These are phyloP conservation scores for Hypoxylon lienhwacheense DNA, from an alignment of 495 filamentous ascomycete species.

Conservation along the genomic window DNA sequence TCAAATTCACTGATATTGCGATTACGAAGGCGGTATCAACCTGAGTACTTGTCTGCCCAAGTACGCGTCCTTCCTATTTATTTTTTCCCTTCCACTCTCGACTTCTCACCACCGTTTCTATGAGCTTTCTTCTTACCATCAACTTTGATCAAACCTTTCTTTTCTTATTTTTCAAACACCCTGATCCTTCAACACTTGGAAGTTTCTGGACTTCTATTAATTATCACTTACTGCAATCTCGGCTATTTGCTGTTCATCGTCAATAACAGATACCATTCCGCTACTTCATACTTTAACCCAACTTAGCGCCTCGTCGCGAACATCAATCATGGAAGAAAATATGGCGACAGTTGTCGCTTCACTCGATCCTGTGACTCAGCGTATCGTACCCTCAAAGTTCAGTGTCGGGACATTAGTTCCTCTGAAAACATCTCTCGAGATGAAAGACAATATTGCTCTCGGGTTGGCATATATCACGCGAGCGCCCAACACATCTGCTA, in stretches of 20 bases:
- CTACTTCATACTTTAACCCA: neutral
- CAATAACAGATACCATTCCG: neutral
- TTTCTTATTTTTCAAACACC: constrained; percentile 6
- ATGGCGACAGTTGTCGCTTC: constrained; percentile 40
- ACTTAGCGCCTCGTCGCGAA: constrained; percentile 29
- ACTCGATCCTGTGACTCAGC: constrained; percentile 38
- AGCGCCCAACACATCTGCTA: constrained; percentile 55
- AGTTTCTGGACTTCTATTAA: constrained; percentile 5
- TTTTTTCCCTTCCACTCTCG: neutral
- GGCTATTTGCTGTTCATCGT: neutral
- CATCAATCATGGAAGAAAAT: constrained; percentile 40
- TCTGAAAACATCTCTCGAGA: constrained; percentile 59
- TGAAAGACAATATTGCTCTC: constrained; percentile 50
- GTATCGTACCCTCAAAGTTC: constrained; percentile 33
- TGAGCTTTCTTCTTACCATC: neutral
- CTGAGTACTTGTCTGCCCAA: neutral
- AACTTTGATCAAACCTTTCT: constrained; percentile 14
- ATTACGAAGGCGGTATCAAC: too few relatives aligned
- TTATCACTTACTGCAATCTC: constrained; percentile 1
- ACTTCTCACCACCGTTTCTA: constrained; percentile 13
- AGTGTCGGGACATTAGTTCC: constrained; percentile 48
- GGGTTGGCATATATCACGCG: constrained; percentile 56
- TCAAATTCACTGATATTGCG: too few relatives aligned
- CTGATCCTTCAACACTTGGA: neutral
- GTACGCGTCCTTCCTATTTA: too few relatives aligned